Evolutionary conservation across 208 protist genomes (phyloP), one percentile per base, ranked within the genome.

Genomic region (Wallacemonas sp.): DNA sequence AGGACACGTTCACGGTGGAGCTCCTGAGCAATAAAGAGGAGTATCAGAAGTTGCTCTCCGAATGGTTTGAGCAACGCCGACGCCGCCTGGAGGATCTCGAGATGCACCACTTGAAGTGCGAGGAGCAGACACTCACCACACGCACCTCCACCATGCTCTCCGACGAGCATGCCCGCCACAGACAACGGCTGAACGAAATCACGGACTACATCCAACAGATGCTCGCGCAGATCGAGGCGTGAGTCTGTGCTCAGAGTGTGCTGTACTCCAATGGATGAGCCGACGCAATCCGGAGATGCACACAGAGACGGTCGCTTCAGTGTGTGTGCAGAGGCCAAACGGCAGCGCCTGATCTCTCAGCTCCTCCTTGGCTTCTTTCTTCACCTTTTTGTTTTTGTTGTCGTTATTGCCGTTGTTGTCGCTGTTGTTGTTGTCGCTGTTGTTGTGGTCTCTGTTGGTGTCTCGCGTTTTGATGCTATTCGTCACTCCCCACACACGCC

Each of bases 1-100:
- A 70, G 32, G 80, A 90, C 28, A 81, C 81, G 32, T 72, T 61
- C 61, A 75, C 79, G 22, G 57, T 81, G 2, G 66, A 74, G 1
- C 77, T 92, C 3, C 65, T 94, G 22, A 81, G 87, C 32, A 94
- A 84, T 67, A 89, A 77, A 65, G 86, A 94, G 54, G 86, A 92
- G 61, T 92, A 91, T 57, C 79, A 89, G 68, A 89, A 91, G 29
- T 50, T 87, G 14, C 70, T 91, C 25, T 86, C 76, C 28, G 89
- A 94, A 32, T 91, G 86, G 86, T 91, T 86, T 72, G 89, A 94
- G 55, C 61, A 87, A 46, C 79, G 86, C 3, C 80, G 89, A 20
- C 87, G 88, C 22, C 76, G 76, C n/a, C 46, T 94, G 23, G 89
- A 94, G 71, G 86, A 92, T 48, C 62, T 91, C 3, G 86, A 94